Base-by-base conservation (phyloP, 108 stramenopile genomes). In the Chaetoceros muelleri region DNA sequence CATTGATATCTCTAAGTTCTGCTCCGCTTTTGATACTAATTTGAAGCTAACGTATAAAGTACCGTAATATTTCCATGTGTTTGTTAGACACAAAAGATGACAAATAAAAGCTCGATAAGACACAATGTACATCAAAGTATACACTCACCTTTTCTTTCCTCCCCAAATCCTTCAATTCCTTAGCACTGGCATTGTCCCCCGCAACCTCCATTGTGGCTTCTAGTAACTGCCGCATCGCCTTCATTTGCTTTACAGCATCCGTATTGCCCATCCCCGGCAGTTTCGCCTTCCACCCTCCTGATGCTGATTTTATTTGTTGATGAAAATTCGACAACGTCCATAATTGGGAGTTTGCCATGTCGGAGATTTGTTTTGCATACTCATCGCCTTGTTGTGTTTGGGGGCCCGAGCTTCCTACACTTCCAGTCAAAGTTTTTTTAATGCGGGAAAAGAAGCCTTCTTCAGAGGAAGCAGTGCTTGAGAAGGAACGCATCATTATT, bases 261-360 rank as follows among this genome's bases (percentile, higher is more conserved):
- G 71, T 74, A 19, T 61, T 34, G 49, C 69, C 65, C 61, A 80
- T 64, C 25, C 81, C 82, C 13, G 87, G 81, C 44, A 90, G 62
- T 29, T 85, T 85, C 24, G 79, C 66, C 26, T 53, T 60, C 76
- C 80, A 80, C 10, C 76, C 77, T 3, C 53, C 24, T 17, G 77
- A 57, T 1, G 68, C 73, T 29, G 62, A 61, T 22, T 83, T 62
- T 17, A 90, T 56, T 63, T 90, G 82, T 16, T 78, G 67, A 10
- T 64, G 62, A 61, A 84, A 83, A 53, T 81, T 70, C 24, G 69
- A 52, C 28, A 85, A 30, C 0, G 84, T 90, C 65, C 80, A 82
- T 10, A 46, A 51, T 5, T 81, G 75, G 44, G 75, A 66, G 46
- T 79, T 69, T 27, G 82, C 78, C 70, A 90, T 75, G 20, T 73